Base-by-base conservation (phyloP, 331 rosid species). In the Acacia concinna region DNA sequence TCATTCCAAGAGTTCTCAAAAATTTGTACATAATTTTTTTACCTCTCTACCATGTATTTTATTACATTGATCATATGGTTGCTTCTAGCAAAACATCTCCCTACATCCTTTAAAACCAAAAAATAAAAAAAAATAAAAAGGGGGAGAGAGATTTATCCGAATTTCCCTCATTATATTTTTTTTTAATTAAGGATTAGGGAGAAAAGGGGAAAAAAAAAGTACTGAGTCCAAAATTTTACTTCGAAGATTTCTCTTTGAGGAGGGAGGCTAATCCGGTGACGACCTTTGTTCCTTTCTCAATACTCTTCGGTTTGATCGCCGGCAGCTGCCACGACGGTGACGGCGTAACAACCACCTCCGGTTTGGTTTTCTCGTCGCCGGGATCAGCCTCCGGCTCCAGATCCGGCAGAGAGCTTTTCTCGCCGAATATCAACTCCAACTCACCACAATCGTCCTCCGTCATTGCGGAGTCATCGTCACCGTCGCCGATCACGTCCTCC, bases 201-300 rank as follows among this genome's bases (percentile, higher is more conserved):
- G 60, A n/a, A 52, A 52, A 52, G 23, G 4, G 2, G 11, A 12
- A 12, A 27, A 4, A 65, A 41, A 3, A 15, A 9, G 7, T 11
- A 68, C 38, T 13, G 9, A 44, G 35, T 65, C 86, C 86, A 90
- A 90, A 85, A 79, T 74, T 79, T 41, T 14, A 15, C 77, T 49
- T 40, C 91, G 82, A 92, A 18, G 93, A 75, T 86, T 86, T 94
- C 47, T 92, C 92, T 82, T 69, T 87, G 73, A 94, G 95, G 6
- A 94, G 93, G 46, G 92, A 92, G 68, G 98, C 98, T 78, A 94
- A 88, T 46, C 98, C 98, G 74, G 98, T 88, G 32, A 94, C 98
- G 17, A 91, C 75, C 84, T 86, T 92, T 20, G 89, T 77, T 54
- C 93, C 97, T 86, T 84, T 91, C 71, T 89, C 98, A 2, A 86